Base-by-base conservation (phyloP, 306 rosid species). In the Medicago arabica region DNA sequence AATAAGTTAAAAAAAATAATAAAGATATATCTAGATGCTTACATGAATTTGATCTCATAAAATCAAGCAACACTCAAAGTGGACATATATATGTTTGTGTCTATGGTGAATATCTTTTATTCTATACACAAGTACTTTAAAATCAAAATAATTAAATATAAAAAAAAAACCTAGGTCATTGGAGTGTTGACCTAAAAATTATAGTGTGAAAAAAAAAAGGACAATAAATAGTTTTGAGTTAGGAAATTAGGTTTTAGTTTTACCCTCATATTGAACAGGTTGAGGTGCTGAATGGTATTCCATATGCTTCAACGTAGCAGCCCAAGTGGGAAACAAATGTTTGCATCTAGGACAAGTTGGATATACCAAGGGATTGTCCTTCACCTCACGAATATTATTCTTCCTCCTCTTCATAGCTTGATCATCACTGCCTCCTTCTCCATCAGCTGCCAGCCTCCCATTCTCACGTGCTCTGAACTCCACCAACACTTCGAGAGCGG, bases 251-350 rank as follows among this genome's bases (percentile, higher is more conserved):
- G 46, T 62, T 62, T 34, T 36, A 62, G 41, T 36, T 36, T 62
- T 62, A 62, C 68, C 46, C 44, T 34, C 10, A 2, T 62, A n/a
- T 8, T 1, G 68, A 62, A 8, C 12, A 7, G 13, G 6, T 34
- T 34, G 14, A 34, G 5, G 11, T 28, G 41, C n/a, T n/a, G n/a
- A n/a, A n/a, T n/a, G n/a, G n/a, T n/a, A n/a, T n/a, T n/a, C n/a
- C n/a, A n/a, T n/a, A n/a, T 84, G 88, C 0, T 80, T 85, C 63
- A 84, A 74, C 0, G 75, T 80, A 1, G 78, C 71, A 59, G 69
- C 78, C 81, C 81, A 77, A 1, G 83, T 61, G 0, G 9, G 1
- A 4, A 84, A 81, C 36, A 64, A 67, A 41, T 9, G 63, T 4
- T 7, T 15, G 3, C 87, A 84, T 10, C 57, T 18, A 4, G 39